Evolutionary conservation across 495 filamentous ascomycete species (phyloP).

Genomic region (Haplographium delicatum): DNA sequence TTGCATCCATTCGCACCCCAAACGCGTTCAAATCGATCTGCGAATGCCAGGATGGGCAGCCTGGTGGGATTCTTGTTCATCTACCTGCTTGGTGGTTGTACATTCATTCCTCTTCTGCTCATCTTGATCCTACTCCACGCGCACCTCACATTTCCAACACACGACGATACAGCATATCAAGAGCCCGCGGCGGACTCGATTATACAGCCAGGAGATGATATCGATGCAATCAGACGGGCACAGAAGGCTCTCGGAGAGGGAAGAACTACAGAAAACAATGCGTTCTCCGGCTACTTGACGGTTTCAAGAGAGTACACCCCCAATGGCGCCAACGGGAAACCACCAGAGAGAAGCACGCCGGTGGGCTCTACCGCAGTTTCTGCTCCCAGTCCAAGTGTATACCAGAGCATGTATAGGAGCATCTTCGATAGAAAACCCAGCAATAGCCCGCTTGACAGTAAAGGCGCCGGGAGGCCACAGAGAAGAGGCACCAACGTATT

Average conservation of each 20-base stretch:
- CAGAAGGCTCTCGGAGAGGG: conserved; percentile 45
- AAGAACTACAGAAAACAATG: conserved; percentile 63
- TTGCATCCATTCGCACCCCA: neutral
- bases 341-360: conserved; percentile 81
- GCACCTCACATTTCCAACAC: conserved; percentile 60
- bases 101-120: conserved; percentile 76
- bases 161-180: conserved; percentile 26
- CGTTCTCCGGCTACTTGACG: conserved; percentile 89
- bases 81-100: conserved; percentile 87
- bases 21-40: neutral
- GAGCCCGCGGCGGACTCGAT: conserved; percentile 28
- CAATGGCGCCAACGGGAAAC: conserved; percentile 85
- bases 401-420: conserved; percentile 95
- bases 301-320: conserved; percentile 90
- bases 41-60: conserved; percentile 51
- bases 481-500: conserved; percentile 87
- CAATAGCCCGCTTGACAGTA: conserved; percentile 43
- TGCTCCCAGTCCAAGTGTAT: conserved; percentile 82
- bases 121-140: conserved; percentile 59
- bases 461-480: conserved; percentile 49
- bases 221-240: conserved; percentile 38
- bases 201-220: conserved; percentile 44
- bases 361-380: conserved; percentile 60
- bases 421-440: conserved; percentile 80
- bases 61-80: conserved; percentile 64